phyloP scores from a whole-genome alignment of 2,329 filamentous ascomycete species.

The Colletotrichum filicis region DNA sequence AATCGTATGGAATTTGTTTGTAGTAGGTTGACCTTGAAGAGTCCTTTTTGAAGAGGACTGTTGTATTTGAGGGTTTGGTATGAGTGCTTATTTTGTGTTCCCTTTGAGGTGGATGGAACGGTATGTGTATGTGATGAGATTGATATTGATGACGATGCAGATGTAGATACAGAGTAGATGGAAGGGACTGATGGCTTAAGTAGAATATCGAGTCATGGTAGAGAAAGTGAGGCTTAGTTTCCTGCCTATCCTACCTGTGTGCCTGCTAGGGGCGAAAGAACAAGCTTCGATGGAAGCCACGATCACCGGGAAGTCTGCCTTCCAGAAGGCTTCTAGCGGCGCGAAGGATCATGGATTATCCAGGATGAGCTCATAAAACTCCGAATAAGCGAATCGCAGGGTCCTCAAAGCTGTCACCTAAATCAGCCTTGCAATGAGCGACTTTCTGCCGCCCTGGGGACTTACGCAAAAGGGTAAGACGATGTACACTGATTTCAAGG shows the following conservation, averaged over 20 bases:
- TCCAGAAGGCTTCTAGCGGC: conserved; percentile 25
- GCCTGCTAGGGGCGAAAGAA: neutral
- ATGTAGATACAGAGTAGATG: neutral
- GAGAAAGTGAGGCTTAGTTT: neutral
- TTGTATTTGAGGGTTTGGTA: neutral
- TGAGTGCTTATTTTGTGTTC: neutral
- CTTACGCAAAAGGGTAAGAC: neutral
- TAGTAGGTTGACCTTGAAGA: neutral
- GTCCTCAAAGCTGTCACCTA: neutral
- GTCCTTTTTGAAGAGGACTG: neutral
- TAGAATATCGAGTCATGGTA: neutral
- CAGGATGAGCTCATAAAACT: neutral
- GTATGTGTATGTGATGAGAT: neutral
- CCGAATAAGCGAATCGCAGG: neutral
- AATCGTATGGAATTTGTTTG: neutral
- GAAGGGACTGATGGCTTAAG: neutral
- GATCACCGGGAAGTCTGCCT: conserved; percentile 11
- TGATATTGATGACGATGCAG: neutral
- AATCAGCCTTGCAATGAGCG: neutral
- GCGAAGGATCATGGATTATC: neutral
- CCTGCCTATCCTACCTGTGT: neutral
- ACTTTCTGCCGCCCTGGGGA: neutral
- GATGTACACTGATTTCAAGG: neutral
- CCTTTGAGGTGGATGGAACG: no score
- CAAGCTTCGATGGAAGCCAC: neutral